A percentile compares a stretch with the other conserved stretches of the same genome.
phyloP scores from a whole-genome alignment of 1,284 basidiomycete genomes.

The Microbotryum intermedium region DNA sequence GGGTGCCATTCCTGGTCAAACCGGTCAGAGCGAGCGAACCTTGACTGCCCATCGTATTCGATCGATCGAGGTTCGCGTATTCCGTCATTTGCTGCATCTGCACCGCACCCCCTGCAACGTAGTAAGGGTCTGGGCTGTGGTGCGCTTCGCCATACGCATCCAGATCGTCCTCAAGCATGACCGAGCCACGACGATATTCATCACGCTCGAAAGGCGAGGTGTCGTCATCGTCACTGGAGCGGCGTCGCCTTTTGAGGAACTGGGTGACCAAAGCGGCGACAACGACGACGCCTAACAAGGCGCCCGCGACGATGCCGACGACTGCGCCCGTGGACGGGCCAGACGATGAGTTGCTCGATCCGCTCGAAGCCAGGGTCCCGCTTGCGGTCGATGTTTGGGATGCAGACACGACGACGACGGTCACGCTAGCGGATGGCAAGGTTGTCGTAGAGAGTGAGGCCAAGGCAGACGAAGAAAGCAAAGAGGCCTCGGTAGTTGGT shows the following conservation, averaged over 20 bases:
- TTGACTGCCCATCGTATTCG: conserved; percentile 24
- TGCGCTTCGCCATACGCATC: conserved; percentile 35
- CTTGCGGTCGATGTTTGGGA: conserved; percentile 2
- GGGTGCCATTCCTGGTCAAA: conserved; percentile 32
- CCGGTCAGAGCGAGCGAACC: conserved; percentile 22
- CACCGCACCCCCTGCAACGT: conserved; percentile 16
- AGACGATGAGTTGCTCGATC: neutral
- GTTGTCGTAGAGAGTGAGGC: too few relatives aligned
- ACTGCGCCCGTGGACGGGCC: conserved; percentile 34
- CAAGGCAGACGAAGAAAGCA: too few relatives aligned
- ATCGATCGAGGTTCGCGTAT: conserved; percentile 19
- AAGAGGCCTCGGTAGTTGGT: too few relatives aligned
- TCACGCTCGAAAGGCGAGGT: conserved; percentile 37
- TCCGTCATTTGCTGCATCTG: conserved; percentile 27
- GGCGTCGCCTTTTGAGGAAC: conserved; percentile 36
- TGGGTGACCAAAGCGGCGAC: conserved; percentile 37
- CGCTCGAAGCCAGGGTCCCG: neutral
- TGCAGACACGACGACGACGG: too few relatives aligned
- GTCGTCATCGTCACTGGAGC: conserved; percentile 36
- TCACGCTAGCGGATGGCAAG: too few relatives aligned
- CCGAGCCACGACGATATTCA: conserved; percentile 36
- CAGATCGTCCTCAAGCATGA: conserved; percentile 37
- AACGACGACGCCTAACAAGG: conserved; percentile 37
- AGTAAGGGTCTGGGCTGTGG: conserved; percentile 21
- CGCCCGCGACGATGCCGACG: conserved; percentile 39